Evolutionary conservation across 805 yeast species (phyloP).

Genomic region (Ogataea ganodermae): DNA sequence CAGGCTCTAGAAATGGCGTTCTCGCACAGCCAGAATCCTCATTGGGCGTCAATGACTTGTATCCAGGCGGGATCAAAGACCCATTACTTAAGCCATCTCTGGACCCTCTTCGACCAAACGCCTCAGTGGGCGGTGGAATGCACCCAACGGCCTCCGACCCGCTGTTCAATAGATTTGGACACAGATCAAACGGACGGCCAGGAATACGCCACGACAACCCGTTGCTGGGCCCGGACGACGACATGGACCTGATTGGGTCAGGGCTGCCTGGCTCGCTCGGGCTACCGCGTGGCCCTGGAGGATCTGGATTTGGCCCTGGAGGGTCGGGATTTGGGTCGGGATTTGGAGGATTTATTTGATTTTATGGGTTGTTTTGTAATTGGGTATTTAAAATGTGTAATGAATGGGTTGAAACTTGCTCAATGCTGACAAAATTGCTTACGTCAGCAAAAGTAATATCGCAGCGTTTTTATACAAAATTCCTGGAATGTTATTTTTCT

Average conservation of each 20-base stretch:
- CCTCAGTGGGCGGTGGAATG: constrained; percentile 50
- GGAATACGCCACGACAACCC: constrained; percentile 60
- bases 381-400: too few species aligned
- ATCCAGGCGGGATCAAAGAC: constrained; percentile 43
- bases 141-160: constrained; percentile 54
- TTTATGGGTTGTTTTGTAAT: background rate
- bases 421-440: background rate
- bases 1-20: background rate
- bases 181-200: constrained; percentile 37
- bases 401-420: too few species aligned
- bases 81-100: constrained; percentile 46
- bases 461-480: background rate
- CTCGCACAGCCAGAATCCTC: constrained; percentile 20
- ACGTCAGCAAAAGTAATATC: background rate
- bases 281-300: constrained; percentile 9
- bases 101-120: constrained; percentile 39
- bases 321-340: background rate
- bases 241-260: constrained; percentile 44
- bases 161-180: constrained; percentile 37
- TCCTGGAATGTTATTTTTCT: background rate
- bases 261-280: constrained; percentile 44
- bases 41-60: constrained; percentile 52
- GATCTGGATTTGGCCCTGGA: background rate
- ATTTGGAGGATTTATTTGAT: constrained; percentile 3
- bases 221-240: constrained; percentile 44